A percentile compares a stretch with the other conserved stretches of the same genome.
Evolutionary conservation across 2,329 filamentous ascomycete genomes (phyloP).

Genomic region (Lithohypha guttulata): DNA sequence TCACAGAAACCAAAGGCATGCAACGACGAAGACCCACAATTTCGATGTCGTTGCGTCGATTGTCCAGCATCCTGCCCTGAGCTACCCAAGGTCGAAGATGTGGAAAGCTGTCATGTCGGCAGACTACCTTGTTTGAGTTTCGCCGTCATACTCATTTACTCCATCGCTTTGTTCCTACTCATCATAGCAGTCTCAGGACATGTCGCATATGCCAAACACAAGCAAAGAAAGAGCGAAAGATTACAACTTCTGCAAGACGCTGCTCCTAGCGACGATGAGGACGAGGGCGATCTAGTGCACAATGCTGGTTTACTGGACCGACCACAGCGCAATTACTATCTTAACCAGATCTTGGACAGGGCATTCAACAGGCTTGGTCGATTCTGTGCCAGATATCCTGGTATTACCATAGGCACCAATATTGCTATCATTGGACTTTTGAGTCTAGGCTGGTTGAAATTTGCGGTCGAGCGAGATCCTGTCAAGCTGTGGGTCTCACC

Average conservation of each 20-base stretch:
- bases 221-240: conserved; percentile 64
- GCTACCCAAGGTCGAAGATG: conserved; percentile 62
- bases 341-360: conserved; percentile 73
- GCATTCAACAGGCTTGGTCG: conserved; percentile 73
- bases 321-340: conserved; percentile 64
- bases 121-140: conserved; percentile 88
- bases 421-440: conserved; percentile 66
- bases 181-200: conserved; percentile 60
- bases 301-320: conserved; percentile 67
- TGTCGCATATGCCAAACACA: conserved; percentile 62
- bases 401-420: conserved; percentile 66
- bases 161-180: conserved; percentile 58
- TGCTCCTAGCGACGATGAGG: conserved; percentile 78
- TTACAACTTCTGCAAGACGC: conserved; percentile 80
- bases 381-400: conserved; percentile 70
- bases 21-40: conserved; percentile 76
- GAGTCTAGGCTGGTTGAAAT: conserved; percentile 78
- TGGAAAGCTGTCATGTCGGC: conserved; percentile 69
- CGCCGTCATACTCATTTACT: conserved; percentile 77
- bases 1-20: conserved; percentile 70
- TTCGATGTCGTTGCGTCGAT: conserved; percentile 86
- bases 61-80: conserved; percentile 77
- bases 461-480: conserved; percentile 81
- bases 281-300: conserved; percentile 75
- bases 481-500: conserved; percentile 96